Evolutionary conservation across 176 grass and related monocot species (phyloP).

Genomic region (Elymus sibiricus): DNA sequence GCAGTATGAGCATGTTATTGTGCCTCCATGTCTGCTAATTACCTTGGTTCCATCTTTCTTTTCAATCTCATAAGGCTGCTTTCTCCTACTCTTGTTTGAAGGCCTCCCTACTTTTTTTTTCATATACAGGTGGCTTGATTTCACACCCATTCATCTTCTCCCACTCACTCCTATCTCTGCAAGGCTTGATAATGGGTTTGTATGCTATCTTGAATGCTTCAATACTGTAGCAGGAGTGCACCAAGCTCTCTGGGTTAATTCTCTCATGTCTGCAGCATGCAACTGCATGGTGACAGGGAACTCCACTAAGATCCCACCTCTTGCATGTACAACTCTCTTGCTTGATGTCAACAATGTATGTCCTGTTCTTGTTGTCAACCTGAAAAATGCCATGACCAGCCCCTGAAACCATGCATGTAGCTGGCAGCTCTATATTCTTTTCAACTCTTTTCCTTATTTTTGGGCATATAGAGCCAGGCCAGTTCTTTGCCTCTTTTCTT

Average conservation of each 20-base stretch:
- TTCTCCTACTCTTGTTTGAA: neutral
- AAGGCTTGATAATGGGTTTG: neutral
- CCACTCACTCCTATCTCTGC: neutral
- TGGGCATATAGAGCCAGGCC: too few relatives aligned
- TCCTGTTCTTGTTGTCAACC: neutral
- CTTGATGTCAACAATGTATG: neutral
- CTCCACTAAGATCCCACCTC: too few relatives aligned
- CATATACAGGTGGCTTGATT: neutral
- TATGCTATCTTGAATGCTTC: neutral
- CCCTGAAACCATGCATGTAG: neutral
- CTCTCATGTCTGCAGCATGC: neutral
- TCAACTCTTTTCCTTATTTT: neutral
- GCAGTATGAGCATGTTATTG: neutral
- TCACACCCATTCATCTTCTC: neutral
- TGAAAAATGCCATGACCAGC: neutral
- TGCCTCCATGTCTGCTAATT: neutral
- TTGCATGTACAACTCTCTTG: neutral
- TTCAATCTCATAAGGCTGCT: neutral
- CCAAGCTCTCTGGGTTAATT: neutral
- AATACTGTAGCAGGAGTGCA: neutral
- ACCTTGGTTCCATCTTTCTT: neutral
- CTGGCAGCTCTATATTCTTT: neutral
- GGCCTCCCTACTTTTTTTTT: neutral
- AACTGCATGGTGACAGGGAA: neutral
- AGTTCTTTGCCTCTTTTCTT: too few relatives aligned